Percentiles rank a stretch among this genome's conserved stretches.
Evolutionary conservation across 2,329 filamentous ascomycete genomes (phyloP).

Genomic region (Penicillium sp.): DNA sequence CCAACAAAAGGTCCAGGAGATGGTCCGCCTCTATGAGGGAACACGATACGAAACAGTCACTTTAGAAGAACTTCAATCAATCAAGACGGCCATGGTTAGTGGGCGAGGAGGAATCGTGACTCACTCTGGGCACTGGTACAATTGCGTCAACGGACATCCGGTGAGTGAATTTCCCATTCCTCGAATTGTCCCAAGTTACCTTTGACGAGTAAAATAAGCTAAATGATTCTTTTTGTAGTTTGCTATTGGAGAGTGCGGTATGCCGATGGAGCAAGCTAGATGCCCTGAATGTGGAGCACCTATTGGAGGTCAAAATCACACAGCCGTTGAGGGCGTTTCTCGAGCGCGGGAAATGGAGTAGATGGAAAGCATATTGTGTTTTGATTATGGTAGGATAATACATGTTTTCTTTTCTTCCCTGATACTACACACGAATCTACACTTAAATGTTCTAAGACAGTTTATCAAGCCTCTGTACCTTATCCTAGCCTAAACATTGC

Average conservation of each 20-base stretch:
- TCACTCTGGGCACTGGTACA: slow-evolving; percentile 16
- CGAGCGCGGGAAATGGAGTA: slow-evolving; percentile 8
- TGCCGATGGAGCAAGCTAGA: slow-evolving; percentile 29
- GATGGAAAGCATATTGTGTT: too few relatives aligned
- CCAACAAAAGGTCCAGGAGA: background rate
- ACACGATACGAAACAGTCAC: background rate
- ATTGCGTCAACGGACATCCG: slow-evolving; percentile 14
- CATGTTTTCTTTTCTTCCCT: too few relatives aligned
- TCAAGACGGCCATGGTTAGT: slow-evolving; percentile 12
- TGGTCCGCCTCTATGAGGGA: background rate
- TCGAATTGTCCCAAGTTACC: too few relatives aligned
- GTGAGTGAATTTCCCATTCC: background rate
- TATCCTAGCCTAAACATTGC: too few relatives aligned
- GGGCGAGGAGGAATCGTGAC: slow-evolving; percentile 11
- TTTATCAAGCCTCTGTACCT: too few relatives aligned
- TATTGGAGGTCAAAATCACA: slow-evolving; percentile 8
- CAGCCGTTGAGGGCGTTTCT: slow-evolving; percentile 3
- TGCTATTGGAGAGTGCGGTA: slow-evolving; percentile 27
- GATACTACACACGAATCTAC: too few relatives aligned
- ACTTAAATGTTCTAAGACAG: too few relatives aligned
- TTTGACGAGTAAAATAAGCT: background rate
- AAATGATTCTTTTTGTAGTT: background rate
- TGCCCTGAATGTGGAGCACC: slow-evolving; percentile 20
- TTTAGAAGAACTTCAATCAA: background rate
- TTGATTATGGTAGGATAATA: too few relatives aligned